Percentiles rank a stretch among this genome's conserved stretches.
Evolutionary conservation across 2,329 filamentous ascomycete species (phyloP).

Genomic region (Tolypocladium cylindrosporum): DNA sequence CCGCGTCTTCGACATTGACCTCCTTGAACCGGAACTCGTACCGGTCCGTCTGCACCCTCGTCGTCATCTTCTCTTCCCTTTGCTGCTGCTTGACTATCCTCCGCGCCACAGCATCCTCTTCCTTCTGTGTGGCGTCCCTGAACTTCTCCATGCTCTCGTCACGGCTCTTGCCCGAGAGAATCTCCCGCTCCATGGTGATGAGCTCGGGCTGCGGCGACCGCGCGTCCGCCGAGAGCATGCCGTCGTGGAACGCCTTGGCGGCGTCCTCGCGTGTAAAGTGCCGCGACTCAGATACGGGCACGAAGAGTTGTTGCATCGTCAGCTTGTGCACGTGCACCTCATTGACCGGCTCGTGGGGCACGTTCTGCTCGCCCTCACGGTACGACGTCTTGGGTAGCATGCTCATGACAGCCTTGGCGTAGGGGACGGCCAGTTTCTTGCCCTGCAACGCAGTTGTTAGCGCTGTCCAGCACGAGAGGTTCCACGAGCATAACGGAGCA

Average conservation of each 20-base stretch:
- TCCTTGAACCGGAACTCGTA: conserved; percentile 56
- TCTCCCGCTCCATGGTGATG: conserved; percentile 42
- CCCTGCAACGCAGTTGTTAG: conserved; percentile 40
- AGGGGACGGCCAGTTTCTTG: conserved; percentile 66
- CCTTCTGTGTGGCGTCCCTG: conserved; percentile 29
- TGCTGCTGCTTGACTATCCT: conserved; percentile 20
- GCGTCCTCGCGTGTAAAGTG: conserved; percentile 56
- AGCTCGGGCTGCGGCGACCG: conserved; percentile 55
- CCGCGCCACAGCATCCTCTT: conserved; percentile 28
- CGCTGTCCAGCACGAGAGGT: conserved; percentile 1
- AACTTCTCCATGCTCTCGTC: conserved; percentile 30
- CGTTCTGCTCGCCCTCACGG: conserved; percentile 36
- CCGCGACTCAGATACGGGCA: conserved; percentile 53
- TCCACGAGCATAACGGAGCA: neutral
- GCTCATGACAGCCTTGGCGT: conserved; percentile 61
- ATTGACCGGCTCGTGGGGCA: conserved; percentile 50
- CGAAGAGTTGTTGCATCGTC: conserved; percentile 55
- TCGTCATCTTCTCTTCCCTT: conserved; percentile 29
- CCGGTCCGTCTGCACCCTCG: conserved; percentile 36
- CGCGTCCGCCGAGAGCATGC: conserved; percentile 48
- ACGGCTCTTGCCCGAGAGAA: conserved; percentile 24
- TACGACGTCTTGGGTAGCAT: conserved; percentile 71
- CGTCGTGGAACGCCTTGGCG: conserved; percentile 52
- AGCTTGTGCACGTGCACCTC: conserved; percentile 52
- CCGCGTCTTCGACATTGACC: conserved; percentile 46